These are phyloP conservation scores for Trapa incisa DNA, from an alignment of 345 rosid species.

Conservation along the genomic window DNA sequence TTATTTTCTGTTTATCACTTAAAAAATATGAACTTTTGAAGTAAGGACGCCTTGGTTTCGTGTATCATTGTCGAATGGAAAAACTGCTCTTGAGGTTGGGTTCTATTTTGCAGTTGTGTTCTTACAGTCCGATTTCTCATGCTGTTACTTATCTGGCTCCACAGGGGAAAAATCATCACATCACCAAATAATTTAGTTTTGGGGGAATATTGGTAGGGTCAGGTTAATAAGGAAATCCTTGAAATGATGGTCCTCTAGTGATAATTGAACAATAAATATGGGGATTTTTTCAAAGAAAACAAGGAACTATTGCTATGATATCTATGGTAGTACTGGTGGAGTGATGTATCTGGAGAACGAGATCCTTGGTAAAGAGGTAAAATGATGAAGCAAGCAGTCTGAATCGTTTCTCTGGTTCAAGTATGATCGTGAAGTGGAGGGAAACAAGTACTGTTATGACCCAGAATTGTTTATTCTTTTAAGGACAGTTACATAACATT, in stretches of 20 bases:
- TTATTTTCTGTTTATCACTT: not conserved
- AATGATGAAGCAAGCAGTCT: not conserved
- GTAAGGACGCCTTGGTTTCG: no score
- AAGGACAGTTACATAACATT: no score
- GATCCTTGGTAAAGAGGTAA: not conserved
- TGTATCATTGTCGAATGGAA: no score
- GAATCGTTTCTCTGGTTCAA: not conserved
- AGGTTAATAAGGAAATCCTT: not conserved
- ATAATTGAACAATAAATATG: no score
- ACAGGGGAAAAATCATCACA: not conserved
- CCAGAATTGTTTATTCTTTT: no score
- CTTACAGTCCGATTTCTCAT: not conserved
- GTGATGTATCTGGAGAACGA: no score
- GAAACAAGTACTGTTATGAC: not conserved
- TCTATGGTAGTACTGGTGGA: no score
- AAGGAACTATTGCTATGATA: no score
- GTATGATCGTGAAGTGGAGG: not conserved
- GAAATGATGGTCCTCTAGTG: no score
- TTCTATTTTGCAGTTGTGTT: not conserved
- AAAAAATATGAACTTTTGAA: no score
- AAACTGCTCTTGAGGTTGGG: no score
- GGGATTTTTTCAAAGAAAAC: no score
- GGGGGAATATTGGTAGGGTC: not conserved
- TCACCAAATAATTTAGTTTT: not conserved
- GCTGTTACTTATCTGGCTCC: not conserved